Evolutionary conservation across 352 stramenopile genomes (phyloP).

Genomic region (Lagenidium sp.): DNA sequence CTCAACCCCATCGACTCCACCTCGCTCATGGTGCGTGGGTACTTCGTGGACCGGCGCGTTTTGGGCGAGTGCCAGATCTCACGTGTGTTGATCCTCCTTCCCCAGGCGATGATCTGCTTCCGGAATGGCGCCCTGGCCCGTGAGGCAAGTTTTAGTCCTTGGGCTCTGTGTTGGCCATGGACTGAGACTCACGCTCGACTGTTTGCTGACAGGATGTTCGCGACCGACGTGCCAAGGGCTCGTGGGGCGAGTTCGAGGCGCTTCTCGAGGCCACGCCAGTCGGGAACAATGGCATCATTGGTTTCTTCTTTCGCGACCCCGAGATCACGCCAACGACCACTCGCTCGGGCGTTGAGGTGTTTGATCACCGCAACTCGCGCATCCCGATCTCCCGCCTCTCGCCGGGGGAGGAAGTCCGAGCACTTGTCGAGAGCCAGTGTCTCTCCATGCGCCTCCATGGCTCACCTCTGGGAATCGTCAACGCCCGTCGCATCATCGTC

Average conservation of each 20-base stretch:
- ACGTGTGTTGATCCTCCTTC: no score
- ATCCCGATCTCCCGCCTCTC: slow-evolving; percentile 11
- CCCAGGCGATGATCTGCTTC: slow-evolving; percentile 80
- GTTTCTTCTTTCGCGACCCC: slow-evolving; percentile 53
- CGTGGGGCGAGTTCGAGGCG: slow-evolving; percentile 48
- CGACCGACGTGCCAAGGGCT: slow-evolving; percentile 23
- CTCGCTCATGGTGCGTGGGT: slow-evolving; percentile 35
- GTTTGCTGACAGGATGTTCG: slow-evolving; percentile 25
- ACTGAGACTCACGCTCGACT: neutral
- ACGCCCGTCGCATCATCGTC: slow-evolving; percentile 44
- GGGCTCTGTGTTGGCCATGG: neutral
- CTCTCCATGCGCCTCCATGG: slow-evolving; percentile 45
- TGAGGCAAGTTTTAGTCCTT: slow-evolving; percentile 26
- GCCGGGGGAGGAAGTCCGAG: slow-evolving; percentile 23
- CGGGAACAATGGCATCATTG: slow-evolving; percentile 35
- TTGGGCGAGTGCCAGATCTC: no score
- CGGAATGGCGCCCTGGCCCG: slow-evolving; percentile 77
- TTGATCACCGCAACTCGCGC: slow-evolving; percentile 15
- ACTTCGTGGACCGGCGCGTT: no score
- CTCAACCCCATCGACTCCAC: slow-evolving; percentile 63
- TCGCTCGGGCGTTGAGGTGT: slow-evolving; percentile 34
- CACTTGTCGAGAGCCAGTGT: slow-evolving; percentile 60
- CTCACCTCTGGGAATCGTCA: slow-evolving; percentile 38
- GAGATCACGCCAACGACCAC: slow-evolving; percentile 57
- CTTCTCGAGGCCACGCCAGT: slow-evolving; percentile 25